Evolutionary conservation across 2,329 filamentous ascomycete genomes (phyloP), one percentile per base, ranked within the genome.

Genomic region (Exophiala sp.): DNA sequence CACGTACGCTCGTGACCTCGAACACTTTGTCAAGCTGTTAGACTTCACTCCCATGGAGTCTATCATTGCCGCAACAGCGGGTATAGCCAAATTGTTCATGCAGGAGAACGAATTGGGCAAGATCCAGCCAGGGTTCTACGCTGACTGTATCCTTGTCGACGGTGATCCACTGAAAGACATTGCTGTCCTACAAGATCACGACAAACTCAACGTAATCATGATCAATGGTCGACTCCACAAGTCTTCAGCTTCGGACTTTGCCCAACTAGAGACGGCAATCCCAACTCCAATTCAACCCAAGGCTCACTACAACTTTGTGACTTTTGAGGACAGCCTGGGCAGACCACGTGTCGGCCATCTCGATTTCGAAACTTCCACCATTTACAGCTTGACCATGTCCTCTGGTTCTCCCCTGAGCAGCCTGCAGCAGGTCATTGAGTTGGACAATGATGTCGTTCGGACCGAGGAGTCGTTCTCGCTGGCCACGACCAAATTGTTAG

Each of bases 211-310:
- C 52, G 62, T 76, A 5, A 77, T 78, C 29, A 66, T 75, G 52
- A 76, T 78, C 55, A 78, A 78, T 52, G 75, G 76, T 0, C 64
- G 73, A 5, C 65, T 78, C 5, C 73, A 77, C 54, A 78, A 77
- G 51, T 64, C 64, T 3, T 49, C 46, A 3, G 33, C 43, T 16
- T 54, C 58, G 32, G 59, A 62, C 21, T 59, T 55, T 24, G 16
- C 16, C 16, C 16, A 18, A 3, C 16, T 18, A 18, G 16, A 18
- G 16, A 18, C 16, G 3, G 16, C 16, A 18, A 18, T 18, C 16
- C 16, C 38, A 40, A 16, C 8, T 8, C 12, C 38, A 14, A 2
- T 16, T 12, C 11, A 11, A 40, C 2, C 10, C 12, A 16, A n/a
- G 8, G 8, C 8, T n/a, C 11, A 11, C 18, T 16, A 16, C 16